Base-by-base conservation (phyloP, 2,329 filamentous ascomycete genomes). In the Aspergillus jensenii region DNA sequence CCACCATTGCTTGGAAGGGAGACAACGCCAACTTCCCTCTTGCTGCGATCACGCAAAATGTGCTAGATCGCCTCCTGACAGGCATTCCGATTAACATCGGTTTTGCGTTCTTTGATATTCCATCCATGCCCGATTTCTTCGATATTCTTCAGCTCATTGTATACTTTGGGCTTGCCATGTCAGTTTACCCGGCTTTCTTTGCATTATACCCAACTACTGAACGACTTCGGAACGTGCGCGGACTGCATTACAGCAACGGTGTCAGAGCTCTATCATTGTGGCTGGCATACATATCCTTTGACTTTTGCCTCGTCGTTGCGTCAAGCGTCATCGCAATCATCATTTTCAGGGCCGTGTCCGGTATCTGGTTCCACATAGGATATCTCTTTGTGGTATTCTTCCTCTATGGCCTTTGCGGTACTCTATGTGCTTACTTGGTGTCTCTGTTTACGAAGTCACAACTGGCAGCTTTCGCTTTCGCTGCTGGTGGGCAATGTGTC, bases 171-270 rank as follows among this genome's bases (percentile, higher is more conserved):
- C 81, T 97, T 8, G 90, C 88, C 1, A 86, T 96, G 74, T 82
- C 85, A 6, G 87, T 87, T 1, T 95, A 89, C 66, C 91, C 93
- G 1, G 91, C 89, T 14, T 93, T 97, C 79, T 96, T 96, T 67
- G 85, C 90, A 0, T 79, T 97, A 4, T 97, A 97, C 68, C 90
- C 91, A 0, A 96, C 91, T n/a, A 80, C 90, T 27, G 93, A 97
- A 73, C 84, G 91, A 25, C 79, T 91, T 11, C 81, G 87, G 50
- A 89, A 91, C 62, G 90, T 97, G 23, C 85, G 93, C 52, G 89
- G 90, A 15, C 79, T 97, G 31, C 89, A 97, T 73, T 97, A 96
- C 75, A 96, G 90, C 54, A 97, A 96, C 68, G 93, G 93, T 47
- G 91, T 96, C 27, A 83, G 90, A 12, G 88, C 90, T 0, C 79